Evolutionary conservation across 768 basidiomycete genomes (phyloP).

Genomic region (Lactifluus echinatus): DNA sequence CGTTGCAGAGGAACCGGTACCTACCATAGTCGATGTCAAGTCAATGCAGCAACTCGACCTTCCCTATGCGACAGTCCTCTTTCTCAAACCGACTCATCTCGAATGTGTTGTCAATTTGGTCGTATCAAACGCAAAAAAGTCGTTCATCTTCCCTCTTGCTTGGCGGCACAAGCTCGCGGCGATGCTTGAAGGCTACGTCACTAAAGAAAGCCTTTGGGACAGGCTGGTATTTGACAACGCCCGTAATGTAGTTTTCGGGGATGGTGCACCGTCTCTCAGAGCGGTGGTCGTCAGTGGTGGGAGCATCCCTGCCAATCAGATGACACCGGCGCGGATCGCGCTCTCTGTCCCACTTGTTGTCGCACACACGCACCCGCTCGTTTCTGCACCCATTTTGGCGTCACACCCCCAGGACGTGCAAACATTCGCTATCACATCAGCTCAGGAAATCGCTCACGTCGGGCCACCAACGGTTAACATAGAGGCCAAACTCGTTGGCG

Average conservation of each 20-base stretch:
- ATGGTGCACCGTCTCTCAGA: slow-evolving; percentile 52
- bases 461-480: slow-evolving; percentile 83
- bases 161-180: slow-evolving; percentile 71
- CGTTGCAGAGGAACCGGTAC: background rate
- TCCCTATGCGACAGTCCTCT: slow-evolving; percentile 73
- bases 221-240: slow-evolving; percentile 64
- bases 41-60: slow-evolving; percentile 44
- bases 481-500: slow-evolving; percentile 68
- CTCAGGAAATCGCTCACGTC: slow-evolving; percentile 41
- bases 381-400: slow-evolving; percentile 71
- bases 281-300: slow-evolving; percentile 69
- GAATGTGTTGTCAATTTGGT: slow-evolving; percentile 46
- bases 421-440: slow-evolving; percentile 35
- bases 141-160: slow-evolving; percentile 51
- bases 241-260: slow-evolving; percentile 50
- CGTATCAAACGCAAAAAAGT: slow-evolving; percentile 43
- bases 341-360: slow-evolving; percentile 72
- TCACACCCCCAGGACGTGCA: slow-evolving; percentile 84
- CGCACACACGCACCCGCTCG: slow-evolving; percentile 49
- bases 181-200: slow-evolving; percentile 64
- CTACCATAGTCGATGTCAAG: slow-evolving; percentile 40
- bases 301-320: slow-evolving; percentile 36
- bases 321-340: slow-evolving; percentile 62
- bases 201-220: slow-evolving; percentile 80
- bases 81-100: slow-evolving; percentile 59